A percentile compares a stretch with the other conserved stretches of the same genome.
These are phyloP conservation scores for Bruguiera sexangula DNA, from an alignment of 345 rosid genomes.

Conservation along the genomic window DNA sequence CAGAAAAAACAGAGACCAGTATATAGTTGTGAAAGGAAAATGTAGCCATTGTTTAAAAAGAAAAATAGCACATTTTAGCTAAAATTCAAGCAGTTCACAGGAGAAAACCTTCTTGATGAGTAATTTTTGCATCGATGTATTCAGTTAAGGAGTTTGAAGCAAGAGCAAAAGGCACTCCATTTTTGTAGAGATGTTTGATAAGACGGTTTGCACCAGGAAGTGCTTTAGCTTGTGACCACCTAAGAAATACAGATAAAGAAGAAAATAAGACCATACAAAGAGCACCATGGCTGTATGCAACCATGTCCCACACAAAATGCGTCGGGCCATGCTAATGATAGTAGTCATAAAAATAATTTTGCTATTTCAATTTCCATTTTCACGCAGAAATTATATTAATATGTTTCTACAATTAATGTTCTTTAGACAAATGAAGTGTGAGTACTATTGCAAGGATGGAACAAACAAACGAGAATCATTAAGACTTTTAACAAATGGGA, in stretches of 20 bases:
- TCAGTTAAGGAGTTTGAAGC: constrained; percentile 44
- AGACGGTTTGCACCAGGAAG: constrained; percentile 45
- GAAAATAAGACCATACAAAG: neutral
- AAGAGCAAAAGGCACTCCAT: constrained; percentile 38
- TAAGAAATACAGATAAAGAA: constrained; percentile 7
- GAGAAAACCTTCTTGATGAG: constrained; percentile 30
- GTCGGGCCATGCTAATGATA: no score
- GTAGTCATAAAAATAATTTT: neutral
- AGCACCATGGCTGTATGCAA: neutral
- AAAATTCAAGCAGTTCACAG: neutral
- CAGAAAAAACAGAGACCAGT: neutral
- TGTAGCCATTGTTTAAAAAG: neutral
- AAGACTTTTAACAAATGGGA: no score
- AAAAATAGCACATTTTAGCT: neutral
- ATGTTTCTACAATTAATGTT: no score
- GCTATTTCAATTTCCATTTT: neutral
- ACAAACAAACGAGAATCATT: no score
- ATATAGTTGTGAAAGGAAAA: no score
- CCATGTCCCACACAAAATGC: no score
- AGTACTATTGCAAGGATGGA: no score
- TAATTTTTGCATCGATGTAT: constrained; percentile 37
- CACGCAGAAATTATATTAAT: no score
- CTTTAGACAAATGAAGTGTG: no score
- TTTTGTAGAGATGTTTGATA: constrained; percentile 35
- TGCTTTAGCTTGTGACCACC: constrained; percentile 37